phyloP scores from a whole-genome alignment of 805 yeast species.

The Yarrowia deformans region DNA sequence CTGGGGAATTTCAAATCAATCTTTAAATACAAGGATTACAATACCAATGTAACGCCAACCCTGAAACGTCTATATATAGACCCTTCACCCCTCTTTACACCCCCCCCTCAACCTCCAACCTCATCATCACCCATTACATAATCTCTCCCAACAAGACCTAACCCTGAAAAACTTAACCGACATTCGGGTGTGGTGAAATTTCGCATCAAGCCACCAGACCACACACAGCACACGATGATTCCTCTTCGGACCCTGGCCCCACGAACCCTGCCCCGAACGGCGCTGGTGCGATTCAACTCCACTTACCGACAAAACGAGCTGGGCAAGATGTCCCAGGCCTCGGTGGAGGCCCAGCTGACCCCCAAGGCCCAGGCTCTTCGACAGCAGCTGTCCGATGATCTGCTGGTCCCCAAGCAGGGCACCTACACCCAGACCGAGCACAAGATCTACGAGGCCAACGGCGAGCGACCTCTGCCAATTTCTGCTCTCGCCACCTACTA shows the following conservation, averaged over 20 bases:
- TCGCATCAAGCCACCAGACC: background rate
- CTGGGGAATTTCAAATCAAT: too few relatives aligned
- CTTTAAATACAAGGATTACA: too few relatives aligned
- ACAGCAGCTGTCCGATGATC: constrained; percentile 37
- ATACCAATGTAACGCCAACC: background rate
- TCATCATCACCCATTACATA: background rate
- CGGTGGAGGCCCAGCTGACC: constrained; percentile 20
- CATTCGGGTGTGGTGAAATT: background rate
- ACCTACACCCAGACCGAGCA: constrained; percentile 34
- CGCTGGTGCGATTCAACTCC: constrained; percentile 39
- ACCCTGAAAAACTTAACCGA: constrained; percentile 27
- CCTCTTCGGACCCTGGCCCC: constrained; percentile 39
- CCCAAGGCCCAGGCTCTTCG: constrained; percentile 37
- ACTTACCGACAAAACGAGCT: constrained; percentile 34
- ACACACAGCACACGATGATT: constrained; percentile 28
- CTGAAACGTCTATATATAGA: too few relatives aligned
- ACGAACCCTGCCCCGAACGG: constrained; percentile 37
- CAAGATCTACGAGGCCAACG: constrained; percentile 36
- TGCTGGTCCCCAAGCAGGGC: constrained; percentile 25
- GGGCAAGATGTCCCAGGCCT: constrained; percentile 38
- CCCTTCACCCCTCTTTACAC: background rate
- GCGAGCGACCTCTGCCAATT: constrained; percentile 73
- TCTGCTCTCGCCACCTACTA: constrained; percentile 82
- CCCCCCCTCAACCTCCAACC: background rate
- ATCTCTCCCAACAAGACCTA: constrained; percentile 11